Evolutionary conservation across 176 grass and related monocot genomes (phyloP).

Genomic region (Aegilops speltoides): DNA sequence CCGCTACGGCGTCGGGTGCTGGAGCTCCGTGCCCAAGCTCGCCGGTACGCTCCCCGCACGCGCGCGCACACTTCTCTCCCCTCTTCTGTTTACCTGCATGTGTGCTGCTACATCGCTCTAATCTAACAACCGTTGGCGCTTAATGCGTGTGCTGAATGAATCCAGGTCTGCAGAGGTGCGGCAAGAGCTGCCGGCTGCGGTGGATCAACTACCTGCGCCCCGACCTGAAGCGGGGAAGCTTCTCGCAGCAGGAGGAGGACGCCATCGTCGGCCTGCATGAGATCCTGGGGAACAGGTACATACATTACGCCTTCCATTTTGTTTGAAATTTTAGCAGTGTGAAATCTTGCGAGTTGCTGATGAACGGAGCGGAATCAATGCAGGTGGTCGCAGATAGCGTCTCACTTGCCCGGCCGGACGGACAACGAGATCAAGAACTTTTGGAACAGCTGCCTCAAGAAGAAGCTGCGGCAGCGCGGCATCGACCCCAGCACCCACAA

Average conservation of each 20-base stretch:
- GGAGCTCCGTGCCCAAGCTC: constrained; percentile 88
- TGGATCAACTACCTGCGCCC: constrained; percentile 95
- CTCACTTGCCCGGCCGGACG: constrained; percentile 78
- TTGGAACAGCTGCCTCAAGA: constrained; percentile 92
- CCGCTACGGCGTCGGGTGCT: constrained; percentile 79
- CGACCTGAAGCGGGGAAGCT: constrained; percentile 86
- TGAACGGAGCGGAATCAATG: not conserved
- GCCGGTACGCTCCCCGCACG: constrained; percentile 38
- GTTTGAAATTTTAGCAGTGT: not conserved
- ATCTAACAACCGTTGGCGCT: not conserved
- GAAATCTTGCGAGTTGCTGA: not conserved
- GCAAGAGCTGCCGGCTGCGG: constrained; percentile 87
- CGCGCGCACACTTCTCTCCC: not conserved
- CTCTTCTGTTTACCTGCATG: not conserved
- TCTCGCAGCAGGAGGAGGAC: constrained; percentile 92
- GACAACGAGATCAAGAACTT: constrained; percentile 97
- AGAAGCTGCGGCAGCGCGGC: constrained; percentile 79
- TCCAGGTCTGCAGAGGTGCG: constrained; percentile 87
- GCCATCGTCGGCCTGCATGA: constrained; percentile 72
- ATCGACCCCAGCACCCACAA: constrained; percentile 84
- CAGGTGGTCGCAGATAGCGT: constrained; percentile 94
- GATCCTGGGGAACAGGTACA: constrained; percentile 77
- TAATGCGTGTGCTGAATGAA: not conserved
- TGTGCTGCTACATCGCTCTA: not conserved
- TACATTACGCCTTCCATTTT: not conserved